Base-by-base conservation (phyloP, 805 yeast genomes). In the Metschnikowia kunwiensis region DNA sequence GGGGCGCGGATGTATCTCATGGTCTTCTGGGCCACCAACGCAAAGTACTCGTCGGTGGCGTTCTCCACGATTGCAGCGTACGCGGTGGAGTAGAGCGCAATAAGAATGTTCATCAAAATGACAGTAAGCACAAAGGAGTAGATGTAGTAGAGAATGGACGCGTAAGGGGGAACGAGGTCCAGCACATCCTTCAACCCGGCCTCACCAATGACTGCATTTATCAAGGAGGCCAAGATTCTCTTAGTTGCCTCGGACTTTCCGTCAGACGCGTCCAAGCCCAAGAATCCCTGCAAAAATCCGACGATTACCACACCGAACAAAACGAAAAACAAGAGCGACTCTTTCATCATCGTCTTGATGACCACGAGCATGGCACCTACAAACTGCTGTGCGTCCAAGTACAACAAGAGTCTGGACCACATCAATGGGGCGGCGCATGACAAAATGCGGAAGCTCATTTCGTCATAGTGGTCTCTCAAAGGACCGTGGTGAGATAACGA, bases 341-440 rank as follows among this genome's bases (percentile, higher is more conserved):
- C 96, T 50, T 82, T 79, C 86, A 87, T 81, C 86, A 87, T 82
- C 39, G 80, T 81, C 52, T 85, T 85, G 32, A 85, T 64, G 4
- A 87, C 91, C 19, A 87, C 91, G 44, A 87, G 74, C 87, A 87
- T 83, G 2, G 88, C 86, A 26, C 96, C 96, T 32, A 86, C 85
- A 58, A 87, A 86, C 49, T 75, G 74, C 46, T 80, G 78, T 8
- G 89, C 82, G 55, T 87, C 96, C 49, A 86, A 70, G 59, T 72
- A 86, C 24, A 87, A 68, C 38, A 87, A 62, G 32, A 87, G 64
- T 32, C 96, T 70, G 2, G 84, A 74, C 94, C 95, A 87, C 75
- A 87, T 80, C 46, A 87, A 68, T 2, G 96, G 96, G 5, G 95
- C 83, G 10, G 85, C 88, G 51, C 88, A 73, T 0, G 95, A 80